phyloP scores from a whole-genome alignment of 352 stramenopile genomes.

The Hyaloperonospora arabidopsidis region DNA sequence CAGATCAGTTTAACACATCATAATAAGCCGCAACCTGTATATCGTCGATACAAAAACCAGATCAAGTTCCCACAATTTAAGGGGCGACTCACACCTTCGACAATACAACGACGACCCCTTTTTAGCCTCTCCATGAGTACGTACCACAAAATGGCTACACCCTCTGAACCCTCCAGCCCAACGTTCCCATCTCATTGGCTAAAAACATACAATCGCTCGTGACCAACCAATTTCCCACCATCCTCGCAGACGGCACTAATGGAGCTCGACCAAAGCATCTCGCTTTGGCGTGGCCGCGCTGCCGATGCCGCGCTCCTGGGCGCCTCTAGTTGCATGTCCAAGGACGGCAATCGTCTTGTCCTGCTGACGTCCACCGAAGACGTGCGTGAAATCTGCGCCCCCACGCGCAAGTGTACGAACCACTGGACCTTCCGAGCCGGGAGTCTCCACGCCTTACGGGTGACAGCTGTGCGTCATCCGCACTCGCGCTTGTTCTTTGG shows the following conservation, averaged over 20 bases:
- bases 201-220: slow-evolving; percentile 20
- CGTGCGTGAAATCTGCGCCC: slow-evolving; percentile 56
- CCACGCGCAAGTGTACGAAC: slow-evolving; percentile 62
- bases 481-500: slow-evolving; percentile 50
- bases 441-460: slow-evolving; percentile 36
- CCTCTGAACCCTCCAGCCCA: too few relatives aligned
- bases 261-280: slow-evolving; percentile 62
- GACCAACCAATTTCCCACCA: slow-evolving; percentile 20
- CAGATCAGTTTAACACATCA: too few relatives aligned
- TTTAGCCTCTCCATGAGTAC: too few relatives aligned
- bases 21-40: too few relatives aligned
- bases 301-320: slow-evolving; percentile 41
- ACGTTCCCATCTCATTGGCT: slow-evolving; percentile 11
- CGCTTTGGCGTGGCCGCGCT: slow-evolving; percentile 54
- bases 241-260: slow-evolving; percentile 22
- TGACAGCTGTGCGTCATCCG: slow-evolving; percentile 52
- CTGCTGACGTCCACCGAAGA: slow-evolving; percentile 57
- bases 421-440: slow-evolving; percentile 66
- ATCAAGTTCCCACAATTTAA: too few relatives aligned
- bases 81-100: too few relatives aligned
- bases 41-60: too few relatives aligned
- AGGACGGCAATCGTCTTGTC: slow-evolving; percentile 50
- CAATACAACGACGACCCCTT: too few relatives aligned
- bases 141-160: too few relatives aligned
- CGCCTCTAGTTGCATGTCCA: slow-evolving; percentile 30